These are phyloP conservation scores for Pythium sukuiense DNA, from an alignment of 352 stramenopile species.

Conservation along the genomic window DNA sequence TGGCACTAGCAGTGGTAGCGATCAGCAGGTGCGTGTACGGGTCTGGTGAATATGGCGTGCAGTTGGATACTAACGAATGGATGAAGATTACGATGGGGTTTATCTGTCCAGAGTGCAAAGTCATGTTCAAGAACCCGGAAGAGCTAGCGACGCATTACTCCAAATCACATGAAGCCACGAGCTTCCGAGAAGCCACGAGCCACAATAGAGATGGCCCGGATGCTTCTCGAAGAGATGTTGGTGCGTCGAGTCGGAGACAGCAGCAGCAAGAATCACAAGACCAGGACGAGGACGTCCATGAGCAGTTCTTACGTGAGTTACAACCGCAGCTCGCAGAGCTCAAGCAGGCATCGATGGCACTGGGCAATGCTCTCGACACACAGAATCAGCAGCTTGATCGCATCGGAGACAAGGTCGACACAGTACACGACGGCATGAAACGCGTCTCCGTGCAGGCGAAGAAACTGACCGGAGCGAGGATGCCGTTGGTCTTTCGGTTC, in stretches of 20 bases:
- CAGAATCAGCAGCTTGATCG: conserved; percentile 68
- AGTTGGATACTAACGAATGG: neutral
- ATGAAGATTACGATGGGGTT: conserved; percentile 80
- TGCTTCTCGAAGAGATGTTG: neutral
- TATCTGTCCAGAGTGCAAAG: conserved; percentile 81
- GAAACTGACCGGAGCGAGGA: conserved; percentile 41
- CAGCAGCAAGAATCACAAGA: neutral
- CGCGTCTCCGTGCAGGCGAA: conserved; percentile 64
- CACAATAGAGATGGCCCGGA: neutral
- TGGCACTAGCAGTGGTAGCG: neutral
- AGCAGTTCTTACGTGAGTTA: conserved; percentile 49
- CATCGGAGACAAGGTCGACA: conserved; percentile 63
- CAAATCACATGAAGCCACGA: conserved; percentile 39
- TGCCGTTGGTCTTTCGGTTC: conserved; percentile 51
- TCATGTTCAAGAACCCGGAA: conserved; percentile 56
- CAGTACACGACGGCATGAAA: conserved; percentile 70
- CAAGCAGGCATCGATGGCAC: conserved; percentile 61
- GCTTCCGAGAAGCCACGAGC: neutral
- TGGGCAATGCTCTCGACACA: conserved; percentile 56
- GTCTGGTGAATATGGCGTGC: neutral
- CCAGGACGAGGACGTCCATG: conserved; percentile 33
- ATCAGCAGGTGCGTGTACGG: conserved; percentile 9
- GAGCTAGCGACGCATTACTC: conserved; percentile 62
- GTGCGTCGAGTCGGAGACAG: neutral
- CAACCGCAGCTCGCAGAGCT: conserved; percentile 62